Evolutionary conservation across 805 yeast genomes (phyloP), one percentile per base, ranked within the genome.

Genomic region (Metschnikowia lochheadii): DNA sequence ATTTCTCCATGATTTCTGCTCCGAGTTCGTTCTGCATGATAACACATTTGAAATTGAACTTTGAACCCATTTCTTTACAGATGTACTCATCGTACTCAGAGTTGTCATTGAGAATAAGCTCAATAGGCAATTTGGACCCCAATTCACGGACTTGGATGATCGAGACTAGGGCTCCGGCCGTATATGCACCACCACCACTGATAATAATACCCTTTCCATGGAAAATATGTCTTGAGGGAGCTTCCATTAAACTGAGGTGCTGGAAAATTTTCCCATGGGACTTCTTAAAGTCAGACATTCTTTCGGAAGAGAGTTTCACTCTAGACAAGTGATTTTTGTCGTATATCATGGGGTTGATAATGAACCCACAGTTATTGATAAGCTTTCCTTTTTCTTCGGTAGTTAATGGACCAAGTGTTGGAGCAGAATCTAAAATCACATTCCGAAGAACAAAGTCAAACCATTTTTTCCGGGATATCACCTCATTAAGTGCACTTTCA

Each of bases 151-250:
- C 43, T 44, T 68, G 72, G 1, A 58, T 59, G 20, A 69, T 59
- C 10, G 63, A 52, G 0, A 66, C 61, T 38, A 70, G 49, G 7
- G 71, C 68, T 3, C 63, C 57, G 2, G 66, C 68, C 26, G 67
- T 50, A 46, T 57, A 57, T 10, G 55, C 55, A 6, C 67, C 66
- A 6, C 69, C 69, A 10, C 65, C 68, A 42, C 63, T 62, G 13
- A 70, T 61, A 1, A 69, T 72, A 32, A 70, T 70, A 13, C 76
- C 76, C 23, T 63, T 60, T 3, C 73, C 74, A 7, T 47, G 48
- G 23, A 60, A 58, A 21, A 65, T 54, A 17, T 58, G 55, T 3
- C 49, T 38, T 2, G 68, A 61, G 4, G 70, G 70, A 3, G 57
- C 49, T 15, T 61, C 59, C 45, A 67, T 50, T 15, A 54, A 40